Base-by-base conservation (phyloP, 768 basidiomycete species). In the Chalciporus piperatus region DNA sequence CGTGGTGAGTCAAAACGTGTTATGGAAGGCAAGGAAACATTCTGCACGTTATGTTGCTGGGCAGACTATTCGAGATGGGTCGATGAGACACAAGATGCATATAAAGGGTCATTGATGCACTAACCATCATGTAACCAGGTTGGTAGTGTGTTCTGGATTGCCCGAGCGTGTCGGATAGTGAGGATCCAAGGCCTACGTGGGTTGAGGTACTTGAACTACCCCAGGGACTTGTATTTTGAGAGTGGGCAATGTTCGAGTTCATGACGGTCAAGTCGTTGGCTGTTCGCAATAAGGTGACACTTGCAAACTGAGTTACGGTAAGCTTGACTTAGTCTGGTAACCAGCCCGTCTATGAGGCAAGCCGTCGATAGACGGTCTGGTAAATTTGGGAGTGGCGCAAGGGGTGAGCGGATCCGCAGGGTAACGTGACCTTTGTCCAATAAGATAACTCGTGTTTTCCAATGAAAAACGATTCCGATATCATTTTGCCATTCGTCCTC, bases 131-230 rank as follows among this genome's bases (percentile, higher is more conserved):
- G 66, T 90, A 92, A 4, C 89, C 89, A 32, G 86, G 76, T 60
- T 90, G 89, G 65, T 91, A 91, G 59, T 87, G 86, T 48, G 84
- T 81, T 57, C 87, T 76, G 3, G 85, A 83, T 67, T 87, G 86
- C 9, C 83, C 78, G 46, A 90, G 76, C 13, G 81, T 76, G 57
- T 89, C 87, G n/a, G 76, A 75, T 51, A 87, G 76, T 20, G 82
- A 76, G n/a, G 75, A 67, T 4, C 76, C 69, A 17, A 83, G 72
- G 10, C 75, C 65, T 20, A 71, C 64, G 14, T 71, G 61, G 33
- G 70, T 60, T 1, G 66, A 59, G 20, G 80, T 72, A 56, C 76
- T 78, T 0, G 76, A 66, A 33, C 70, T 74, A 8, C 75, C 78
- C 78, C 85, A 86, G 1, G 78, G 61, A 53, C 74, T 79, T 1